Conservation (phyloP, 1,139 yeast species). For the Lodderomyces parapsilosis region DNA sequence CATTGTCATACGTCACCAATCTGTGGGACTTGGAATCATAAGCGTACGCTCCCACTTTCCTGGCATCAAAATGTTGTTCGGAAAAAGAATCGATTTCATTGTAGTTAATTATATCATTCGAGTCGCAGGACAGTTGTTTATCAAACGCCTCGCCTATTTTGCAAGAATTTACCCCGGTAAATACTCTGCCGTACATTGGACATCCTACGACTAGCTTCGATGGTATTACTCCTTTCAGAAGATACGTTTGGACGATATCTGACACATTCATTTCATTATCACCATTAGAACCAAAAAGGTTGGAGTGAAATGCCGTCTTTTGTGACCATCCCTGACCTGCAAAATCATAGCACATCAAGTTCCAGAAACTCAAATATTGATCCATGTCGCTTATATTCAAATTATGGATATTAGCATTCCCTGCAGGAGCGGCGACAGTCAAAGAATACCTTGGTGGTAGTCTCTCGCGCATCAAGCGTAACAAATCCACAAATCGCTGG, state of each 20-base stretch:
- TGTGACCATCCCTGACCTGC: constrained; percentile 72
- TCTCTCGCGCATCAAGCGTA: constrained; percentile 39
- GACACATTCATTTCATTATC: constrained; percentile 50
- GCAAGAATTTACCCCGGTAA: constrained; percentile 35
- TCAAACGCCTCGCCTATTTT: constrained; percentile 45
- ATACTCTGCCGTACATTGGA: constrained; percentile 84
- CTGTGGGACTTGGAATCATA: constrained; percentile 38
- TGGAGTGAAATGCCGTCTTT: constrained; percentile 65
- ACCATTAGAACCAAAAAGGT: constrained; percentile 48
- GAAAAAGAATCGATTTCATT: background rate
- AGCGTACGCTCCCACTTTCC: constrained; percentile 57
- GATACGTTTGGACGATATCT: constrained; percentile 47
- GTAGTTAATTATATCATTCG: constrained; percentile 48
- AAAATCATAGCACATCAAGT: constrained; percentile 89
- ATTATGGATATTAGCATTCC: constrained; percentile 40
- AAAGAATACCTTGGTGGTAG: constrained; percentile 40
- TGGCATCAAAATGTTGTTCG: constrained; percentile 39
- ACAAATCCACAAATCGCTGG: constrained; percentile 40
- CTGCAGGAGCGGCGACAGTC: constrained; percentile 78
- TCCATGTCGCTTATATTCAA: constrained; percentile 56
- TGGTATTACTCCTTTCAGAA: constrained; percentile 40
- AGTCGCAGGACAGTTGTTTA: constrained; percentile 18
- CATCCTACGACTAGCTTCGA: constrained; percentile 74
- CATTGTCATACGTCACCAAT: constrained; percentile 68
- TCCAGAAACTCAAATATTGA: constrained; percentile 63